These are phyloP conservation scores for Blastomyces parvus DNA, from an alignment of 2,329 filamentous ascomycete genomes.

Conservation along the genomic window DNA sequence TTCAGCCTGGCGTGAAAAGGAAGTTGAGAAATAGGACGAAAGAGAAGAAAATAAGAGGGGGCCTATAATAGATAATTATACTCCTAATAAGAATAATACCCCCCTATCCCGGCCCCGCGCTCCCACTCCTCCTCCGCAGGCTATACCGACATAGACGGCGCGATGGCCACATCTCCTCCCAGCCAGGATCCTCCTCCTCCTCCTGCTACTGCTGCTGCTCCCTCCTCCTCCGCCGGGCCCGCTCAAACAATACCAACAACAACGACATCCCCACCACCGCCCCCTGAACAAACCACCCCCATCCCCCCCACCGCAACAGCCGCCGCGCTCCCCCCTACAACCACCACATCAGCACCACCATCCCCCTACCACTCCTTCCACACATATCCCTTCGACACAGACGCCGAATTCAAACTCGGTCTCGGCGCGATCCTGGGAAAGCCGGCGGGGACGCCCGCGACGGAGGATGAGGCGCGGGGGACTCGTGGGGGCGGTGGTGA, in stretches of 20 bases:
- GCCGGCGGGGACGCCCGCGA: constrained; percentile 27
- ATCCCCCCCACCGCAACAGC: not conserved
- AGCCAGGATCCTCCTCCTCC: not conserved
- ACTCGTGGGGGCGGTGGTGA: not conserved
- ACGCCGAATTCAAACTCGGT: constrained; percentile 40
- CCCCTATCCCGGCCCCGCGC: not conserved
- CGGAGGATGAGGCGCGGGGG: constrained; percentile 18
- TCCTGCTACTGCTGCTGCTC: not conserved
- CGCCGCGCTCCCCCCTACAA: not conserved
- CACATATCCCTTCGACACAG: constrained; percentile 33
- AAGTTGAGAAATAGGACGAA: not conserved
- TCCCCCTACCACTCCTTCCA: constrained; percentile 27
- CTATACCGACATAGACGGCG: not conserved
- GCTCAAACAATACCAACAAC: not conserved
- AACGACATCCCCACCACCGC: not conserved
- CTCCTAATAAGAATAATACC: too few relatives aligned
- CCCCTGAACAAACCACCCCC: not conserved
- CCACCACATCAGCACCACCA: not conserved
- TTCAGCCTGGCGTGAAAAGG: not conserved
- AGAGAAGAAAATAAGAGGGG: not conserved
- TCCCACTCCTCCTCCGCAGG: too few relatives aligned
- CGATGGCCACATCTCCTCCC: not conserved
- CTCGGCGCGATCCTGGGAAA: constrained; percentile 37
- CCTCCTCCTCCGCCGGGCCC: not conserved
- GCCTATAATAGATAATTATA: not conserved